A percentile compares a stretch with the other conserved stretches of the same genome.
These are phyloP conservation scores for Psilocybe tampanensis DNA, from an alignment of 768 basidiomycete genomes.

Conservation along the genomic window DNA sequence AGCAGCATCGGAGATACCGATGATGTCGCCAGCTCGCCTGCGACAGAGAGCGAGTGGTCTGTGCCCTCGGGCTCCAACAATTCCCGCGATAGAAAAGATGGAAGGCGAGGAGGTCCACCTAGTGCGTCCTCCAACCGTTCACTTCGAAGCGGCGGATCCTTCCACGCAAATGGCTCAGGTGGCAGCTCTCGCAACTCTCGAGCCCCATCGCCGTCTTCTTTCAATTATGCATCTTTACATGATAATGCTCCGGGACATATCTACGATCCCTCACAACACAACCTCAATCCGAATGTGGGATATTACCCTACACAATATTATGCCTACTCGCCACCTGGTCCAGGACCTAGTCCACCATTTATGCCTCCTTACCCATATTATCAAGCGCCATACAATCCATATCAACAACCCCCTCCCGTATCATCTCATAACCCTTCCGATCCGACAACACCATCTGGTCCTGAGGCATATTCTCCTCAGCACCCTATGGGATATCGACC, in stretches of 20 bases:
- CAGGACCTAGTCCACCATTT: slow-evolving; percentile 39
- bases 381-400: slow-evolving; percentile 34
- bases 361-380: slow-evolving; percentile 46
- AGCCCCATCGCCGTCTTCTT: slow-evolving; percentile 77
- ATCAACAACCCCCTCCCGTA: slow-evolving; percentile 31
- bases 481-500: slow-evolving; percentile 33
- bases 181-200: slow-evolving; percentile 70
- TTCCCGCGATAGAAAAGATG: slow-evolving; percentile 54
- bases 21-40: slow-evolving; percentile 69
- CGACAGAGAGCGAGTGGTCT: slow-evolving; percentile 86
- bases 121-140: slow-evolving; percentile 60
- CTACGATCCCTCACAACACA: slow-evolving; percentile 53
- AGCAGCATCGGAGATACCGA: slow-evolving; percentile 70
- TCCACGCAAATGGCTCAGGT: slow-evolving; percentile 52
- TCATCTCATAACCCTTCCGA: slow-evolving; percentile 32
- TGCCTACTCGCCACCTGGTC: slow-evolving; percentile 46
- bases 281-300: slow-evolving; percentile 31
- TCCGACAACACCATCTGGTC: slow-evolving; percentile 32
- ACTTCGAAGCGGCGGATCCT: slow-evolving; percentile 50
- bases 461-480: slow-evolving; percentile 35
- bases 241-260: slow-evolving; percentile 54
- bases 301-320: slow-evolving; percentile 57
- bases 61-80: slow-evolving; percentile 47
- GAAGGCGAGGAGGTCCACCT: slow-evolving; percentile 42
- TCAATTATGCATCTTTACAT: slow-evolving; percentile 74